Percentiles rank a stretch among this genome's conserved stretches.
phyloP scores from a whole-genome alignment of 2,329 filamentous ascomycete genomes.

The Aspergillus sp. region DNA sequence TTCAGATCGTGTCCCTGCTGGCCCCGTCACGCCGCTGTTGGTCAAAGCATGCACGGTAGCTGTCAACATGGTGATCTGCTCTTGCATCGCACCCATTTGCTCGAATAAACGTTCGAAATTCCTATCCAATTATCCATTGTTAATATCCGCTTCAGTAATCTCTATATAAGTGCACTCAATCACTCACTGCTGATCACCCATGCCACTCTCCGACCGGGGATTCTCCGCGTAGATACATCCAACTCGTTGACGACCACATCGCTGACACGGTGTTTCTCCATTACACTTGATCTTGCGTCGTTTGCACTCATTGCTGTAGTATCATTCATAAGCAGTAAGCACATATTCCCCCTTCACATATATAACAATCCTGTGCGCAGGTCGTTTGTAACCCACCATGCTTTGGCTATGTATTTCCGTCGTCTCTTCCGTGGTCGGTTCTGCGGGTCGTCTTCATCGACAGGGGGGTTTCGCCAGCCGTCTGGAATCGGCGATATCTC shows the following conservation, averaged over 20 bases:
- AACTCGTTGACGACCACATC: constrained; percentile 46
- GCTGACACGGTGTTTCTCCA: constrained; percentile 57
- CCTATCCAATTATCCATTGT: constrained; percentile 3
- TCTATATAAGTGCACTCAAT: background rate
- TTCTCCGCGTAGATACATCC: constrained; percentile 48
- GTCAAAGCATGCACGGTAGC: constrained; percentile 65
- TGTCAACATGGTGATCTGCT: constrained; percentile 73
- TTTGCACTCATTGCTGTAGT: constrained; percentile 56
- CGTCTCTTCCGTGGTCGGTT: constrained; percentile 51
- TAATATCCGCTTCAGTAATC: no score
- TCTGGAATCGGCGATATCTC: background rate
- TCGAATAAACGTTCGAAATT: constrained; percentile 22
- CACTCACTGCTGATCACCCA: constrained; percentile 1
- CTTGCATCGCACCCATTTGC: constrained; percentile 36
- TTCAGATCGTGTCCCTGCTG: background rate
- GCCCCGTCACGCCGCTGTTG: constrained; percentile 18
- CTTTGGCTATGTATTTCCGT: constrained; percentile 61
- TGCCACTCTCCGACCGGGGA: background rate
- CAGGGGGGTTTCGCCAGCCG: no score
- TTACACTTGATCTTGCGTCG: constrained; percentile 64
- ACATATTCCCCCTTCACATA: no score
- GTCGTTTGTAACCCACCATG: constrained; percentile 45
- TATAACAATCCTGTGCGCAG: background rate
- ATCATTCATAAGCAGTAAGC: background rate
- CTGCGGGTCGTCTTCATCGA: constrained; percentile 4